Conservation (phyloP, 2,329 filamentous ascomycete genomes). For the Apiospora arundinis region DNA sequence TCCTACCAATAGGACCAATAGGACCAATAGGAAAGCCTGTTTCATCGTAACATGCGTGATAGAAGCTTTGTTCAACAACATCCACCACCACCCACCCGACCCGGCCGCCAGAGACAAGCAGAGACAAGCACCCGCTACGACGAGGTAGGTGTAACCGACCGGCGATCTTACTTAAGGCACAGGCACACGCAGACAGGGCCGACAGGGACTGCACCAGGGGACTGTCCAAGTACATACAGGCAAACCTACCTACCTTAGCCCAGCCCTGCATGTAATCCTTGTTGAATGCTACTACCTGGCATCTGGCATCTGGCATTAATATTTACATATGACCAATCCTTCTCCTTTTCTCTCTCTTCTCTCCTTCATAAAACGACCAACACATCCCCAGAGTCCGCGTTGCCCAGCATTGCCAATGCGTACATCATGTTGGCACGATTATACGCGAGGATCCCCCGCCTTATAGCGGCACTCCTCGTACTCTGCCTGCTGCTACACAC, state of each 20-base stretch:
- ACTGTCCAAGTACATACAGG: background rate
- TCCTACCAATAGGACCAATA: too few relatives aligned
- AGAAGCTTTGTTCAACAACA: slow-evolving; percentile 15
- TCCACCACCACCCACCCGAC: background rate
- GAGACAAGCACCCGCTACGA: background rate
- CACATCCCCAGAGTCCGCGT: background rate
- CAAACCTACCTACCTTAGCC: too few relatives aligned
- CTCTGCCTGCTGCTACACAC: slow-evolving; percentile 43
- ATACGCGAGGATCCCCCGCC: slow-evolving; percentile 22
- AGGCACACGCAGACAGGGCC: too few relatives aligned
- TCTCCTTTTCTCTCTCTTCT: background rate
- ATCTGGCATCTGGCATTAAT: background rate
- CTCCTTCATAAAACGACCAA: slow-evolving; percentile 3
- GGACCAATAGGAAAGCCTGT: background rate
- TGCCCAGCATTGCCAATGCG: slow-evolving; percentile 21
- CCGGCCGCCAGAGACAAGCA: background rate
- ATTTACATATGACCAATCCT: slow-evolving; percentile 4
- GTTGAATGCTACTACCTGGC: background rate
- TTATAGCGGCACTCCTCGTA: slow-evolving; percentile 25
- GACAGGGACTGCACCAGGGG: too few relatives aligned
- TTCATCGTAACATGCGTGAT: background rate
- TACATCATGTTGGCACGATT: slow-evolving; percentile 23
- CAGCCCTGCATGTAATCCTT: background rate
- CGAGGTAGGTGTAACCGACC: background rate
- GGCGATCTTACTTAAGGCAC: background rate